Conservation (phyloP, 352 stramenopile species). For the Thraustotheca clavata region DNA sequence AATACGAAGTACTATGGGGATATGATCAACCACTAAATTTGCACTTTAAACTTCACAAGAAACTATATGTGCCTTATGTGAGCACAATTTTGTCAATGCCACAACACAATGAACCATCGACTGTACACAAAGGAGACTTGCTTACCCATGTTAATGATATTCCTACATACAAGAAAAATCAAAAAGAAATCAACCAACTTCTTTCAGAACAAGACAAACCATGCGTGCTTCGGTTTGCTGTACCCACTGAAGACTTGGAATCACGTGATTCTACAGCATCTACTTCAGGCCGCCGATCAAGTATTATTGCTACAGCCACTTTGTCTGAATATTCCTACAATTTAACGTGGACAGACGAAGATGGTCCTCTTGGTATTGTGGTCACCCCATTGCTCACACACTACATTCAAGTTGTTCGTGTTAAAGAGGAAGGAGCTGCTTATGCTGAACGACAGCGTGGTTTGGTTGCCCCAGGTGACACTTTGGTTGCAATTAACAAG, state of each 20-base stretch:
- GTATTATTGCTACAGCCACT: conserved; percentile 33
- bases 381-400: conserved; percentile 71
- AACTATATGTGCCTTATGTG: conserved; percentile 13
- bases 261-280: conserved; percentile 72
- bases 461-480: conserved; percentile 68
- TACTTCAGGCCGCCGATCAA: conserved; percentile 54
- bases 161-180: background rate
- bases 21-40: background rate
- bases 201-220: conserved; percentile 14
- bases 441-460: conserved; percentile 37
- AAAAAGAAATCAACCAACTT: conserved; percentile 15
- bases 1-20: conserved; percentile 82
- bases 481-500: conserved; percentile 84
- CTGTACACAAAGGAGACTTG: conserved; percentile 13
- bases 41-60: conserved; percentile 57
- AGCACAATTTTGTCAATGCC: background rate
- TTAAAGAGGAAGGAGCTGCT: conserved; percentile 77
- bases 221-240: conserved; percentile 13
- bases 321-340: conserved; percentile 82
- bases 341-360: conserved; percentile 85
- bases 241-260: conserved; percentile 19
- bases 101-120: background rate
- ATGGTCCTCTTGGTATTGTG: conserved; percentile 75
- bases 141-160: conserved; percentile 18
- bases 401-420: conserved; percentile 81